Conservation (phyloP, 805 yeast genomes). For the Saccharomyces cerevisiae region DNA sequence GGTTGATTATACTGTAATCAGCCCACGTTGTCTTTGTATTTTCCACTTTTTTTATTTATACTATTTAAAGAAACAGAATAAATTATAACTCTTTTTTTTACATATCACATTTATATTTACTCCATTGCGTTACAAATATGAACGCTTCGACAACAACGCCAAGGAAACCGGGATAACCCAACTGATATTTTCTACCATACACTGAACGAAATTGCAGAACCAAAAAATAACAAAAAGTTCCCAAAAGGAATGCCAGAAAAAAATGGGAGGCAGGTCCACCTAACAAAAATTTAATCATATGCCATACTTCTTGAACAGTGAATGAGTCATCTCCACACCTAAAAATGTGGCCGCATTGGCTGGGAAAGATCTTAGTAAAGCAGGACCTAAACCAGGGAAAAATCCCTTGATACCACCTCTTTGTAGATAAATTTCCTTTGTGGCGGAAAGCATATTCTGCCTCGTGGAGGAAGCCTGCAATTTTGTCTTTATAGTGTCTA, state of each 20-base stretch:
- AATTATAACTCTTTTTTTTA: neutral
- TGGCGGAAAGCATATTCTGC: conserved; percentile 53
- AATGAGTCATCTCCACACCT: conserved; percentile 79
- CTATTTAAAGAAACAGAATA: neutral
- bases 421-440: conserved; percentile 52
- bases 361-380: conserved; percentile 88
- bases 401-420: conserved; percentile 82
- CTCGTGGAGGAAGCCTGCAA: conserved; percentile 32
- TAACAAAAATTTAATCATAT: conserved; percentile 3
- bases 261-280: too few species aligned
- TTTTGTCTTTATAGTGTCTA: conserved; percentile 76
- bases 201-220: neutral
- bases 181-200: neutral
- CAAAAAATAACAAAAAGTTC: neutral
- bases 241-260: neutral
- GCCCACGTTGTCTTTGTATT: neutral
- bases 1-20: neutral
- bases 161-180: too few species aligned
- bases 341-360: conserved; percentile 98
- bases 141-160: too few species aligned
- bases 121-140: neutral
- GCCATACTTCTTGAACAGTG: conserved; percentile 31
- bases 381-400: conserved; percentile 97
- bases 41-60: neutral
- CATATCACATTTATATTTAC: too few species aligned